phyloP scores from a whole-genome alignment of 1,284 basidiomycete genomes.

The Hortiboletus rubellus region DNA sequence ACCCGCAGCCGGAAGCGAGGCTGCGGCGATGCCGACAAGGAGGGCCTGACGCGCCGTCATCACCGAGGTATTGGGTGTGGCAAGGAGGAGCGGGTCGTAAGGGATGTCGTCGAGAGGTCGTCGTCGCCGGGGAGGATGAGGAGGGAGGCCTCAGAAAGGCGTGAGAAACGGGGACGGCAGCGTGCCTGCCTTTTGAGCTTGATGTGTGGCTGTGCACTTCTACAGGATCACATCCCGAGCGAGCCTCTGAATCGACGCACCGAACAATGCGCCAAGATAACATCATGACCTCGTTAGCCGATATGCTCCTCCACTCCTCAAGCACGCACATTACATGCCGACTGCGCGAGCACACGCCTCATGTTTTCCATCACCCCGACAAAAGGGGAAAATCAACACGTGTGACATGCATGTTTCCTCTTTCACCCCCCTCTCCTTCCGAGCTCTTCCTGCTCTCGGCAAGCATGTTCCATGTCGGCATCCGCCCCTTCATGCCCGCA shows the following conservation, averaged over 20 bases:
- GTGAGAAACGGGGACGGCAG: slow-evolving; percentile 28
- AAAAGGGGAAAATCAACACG: slow-evolving; percentile 29
- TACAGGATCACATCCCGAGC: neutral
- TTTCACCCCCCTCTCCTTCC: slow-evolving; percentile 17
- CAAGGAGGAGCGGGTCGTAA: slow-evolving; percentile 9
- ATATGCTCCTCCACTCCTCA: slow-evolving; percentile 13
- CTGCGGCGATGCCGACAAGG: slow-evolving; percentile 24
- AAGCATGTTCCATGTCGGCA: slow-evolving; percentile 15
- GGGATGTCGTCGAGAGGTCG: slow-evolving; percentile 13
- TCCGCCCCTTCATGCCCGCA: slow-evolving; percentile 13
- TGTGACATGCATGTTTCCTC: slow-evolving; percentile 26
- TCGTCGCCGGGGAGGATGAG: slow-evolving; percentile 20
- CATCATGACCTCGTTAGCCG: neutral
- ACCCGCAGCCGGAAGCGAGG: slow-evolving; percentile 26
- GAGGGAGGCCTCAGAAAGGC: slow-evolving; percentile 22
- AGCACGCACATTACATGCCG: slow-evolving; percentile 23
- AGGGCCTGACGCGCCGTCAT: slow-evolving; percentile 32
- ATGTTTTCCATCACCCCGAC: slow-evolving; percentile 20
- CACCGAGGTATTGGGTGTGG: slow-evolving; percentile 1
- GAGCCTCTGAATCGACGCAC: neutral
- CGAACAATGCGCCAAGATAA: slow-evolving; percentile 16
- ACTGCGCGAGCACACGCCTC: slow-evolving; percentile 18
- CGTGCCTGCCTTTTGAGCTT: slow-evolving; percentile 33
- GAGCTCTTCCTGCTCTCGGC: slow-evolving; percentile 11
- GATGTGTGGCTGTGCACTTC: slow-evolving; percentile 29